Evolutionary conservation across 768 basidiomycete species (phyloP), one percentile per base, ranked within the genome.

Genomic region (Rhizopogon vesiculosus): DNA sequence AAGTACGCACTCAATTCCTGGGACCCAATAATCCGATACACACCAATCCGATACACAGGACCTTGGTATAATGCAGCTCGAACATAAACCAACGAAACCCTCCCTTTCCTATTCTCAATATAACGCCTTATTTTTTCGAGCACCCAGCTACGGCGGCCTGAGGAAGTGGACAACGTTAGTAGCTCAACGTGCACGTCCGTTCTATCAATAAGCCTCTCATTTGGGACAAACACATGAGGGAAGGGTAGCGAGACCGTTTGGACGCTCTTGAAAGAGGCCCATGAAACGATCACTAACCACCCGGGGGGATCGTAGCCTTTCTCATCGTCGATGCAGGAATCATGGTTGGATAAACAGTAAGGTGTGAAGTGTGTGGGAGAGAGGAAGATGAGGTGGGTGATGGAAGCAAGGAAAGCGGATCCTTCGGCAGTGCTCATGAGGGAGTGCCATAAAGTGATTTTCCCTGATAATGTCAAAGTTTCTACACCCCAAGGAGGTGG

Each of bases 331-430:
- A 48, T 25, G 40, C 31, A 19, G 35, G 35, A 35, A 28, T 49
- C 12, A 35, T 12, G 7, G 25, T 25, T 25, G 25, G 25, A 4
- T 4, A 5, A 5, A 5, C 49, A 25, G 25, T 25, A 43, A 28
- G 40, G 39, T 12, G 50, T 39, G 25, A 51, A 18, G 4, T 38
- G 28, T 33, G 45, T 13, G 33, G 25, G 31, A 35, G 22, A 44
- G 51, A 54, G 70, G 42, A 77, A 56, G 7, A 69, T 67, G 9
- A 78, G 65, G 51, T 73, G 74, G 1, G 74, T 72, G 35, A 78
- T 60, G 18, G 66, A 65, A 9, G 62, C 57, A 5, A 78, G 64
- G 57, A 74, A 75, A 6, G 61, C 59, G 2, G 62, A 45, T 6
- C 77, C 76, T 9, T 67, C 67, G 13, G 51, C 31, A 12, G 59